These are phyloP conservation scores for Lichtheimia hyalospora DNA, from an alignment of 371 early-diverging fungal genomes.

Conservation along the genomic window DNA sequence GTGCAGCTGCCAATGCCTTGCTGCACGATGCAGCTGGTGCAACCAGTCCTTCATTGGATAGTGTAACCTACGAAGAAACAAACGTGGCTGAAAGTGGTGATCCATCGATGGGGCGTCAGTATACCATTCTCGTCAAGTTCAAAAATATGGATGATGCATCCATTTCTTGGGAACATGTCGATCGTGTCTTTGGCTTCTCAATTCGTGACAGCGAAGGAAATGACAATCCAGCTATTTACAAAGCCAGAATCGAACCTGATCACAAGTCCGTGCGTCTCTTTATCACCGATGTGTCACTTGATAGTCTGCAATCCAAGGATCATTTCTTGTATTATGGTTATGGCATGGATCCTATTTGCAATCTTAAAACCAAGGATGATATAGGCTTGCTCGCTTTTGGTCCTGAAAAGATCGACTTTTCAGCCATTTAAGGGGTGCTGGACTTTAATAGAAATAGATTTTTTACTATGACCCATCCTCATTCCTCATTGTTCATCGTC, in stretches of 20 bases:
- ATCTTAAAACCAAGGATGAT: constrained; percentile 7
- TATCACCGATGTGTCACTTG: constrained; percentile 7
- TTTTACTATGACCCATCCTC: too few relatives aligned
- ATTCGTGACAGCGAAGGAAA: constrained; percentile 8
- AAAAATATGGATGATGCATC: neutral
- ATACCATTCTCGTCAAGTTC: neutral
- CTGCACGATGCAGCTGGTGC: neutral
- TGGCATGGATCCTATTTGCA: constrained; percentile 22
- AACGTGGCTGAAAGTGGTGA: neutral
- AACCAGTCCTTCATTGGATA: constrained; percentile 2
- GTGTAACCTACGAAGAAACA: constrained; percentile 3
- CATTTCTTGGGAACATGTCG: neutral
- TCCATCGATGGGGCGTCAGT: neutral
- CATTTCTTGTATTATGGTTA: constrained; percentile 23
- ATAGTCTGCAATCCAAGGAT: neutral
- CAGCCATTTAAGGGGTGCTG: too few relatives aligned
- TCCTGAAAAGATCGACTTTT: constrained; percentile 1
- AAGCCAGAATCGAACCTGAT: constrained; percentile 8
- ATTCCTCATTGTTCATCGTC: too few relatives aligned
- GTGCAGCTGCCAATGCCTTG: constrained; percentile 15
- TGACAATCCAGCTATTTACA: constrained; percentile 7
- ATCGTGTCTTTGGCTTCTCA: constrained; percentile 15
- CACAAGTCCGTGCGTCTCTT: constrained; percentile 11
- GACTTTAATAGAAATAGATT: too few relatives aligned
- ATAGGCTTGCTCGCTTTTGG: constrained; percentile 20